These are phyloP conservation scores for Trypanosoma congolense DNA, from an alignment of 208 protist species.

Conservation along the genomic window DNA sequence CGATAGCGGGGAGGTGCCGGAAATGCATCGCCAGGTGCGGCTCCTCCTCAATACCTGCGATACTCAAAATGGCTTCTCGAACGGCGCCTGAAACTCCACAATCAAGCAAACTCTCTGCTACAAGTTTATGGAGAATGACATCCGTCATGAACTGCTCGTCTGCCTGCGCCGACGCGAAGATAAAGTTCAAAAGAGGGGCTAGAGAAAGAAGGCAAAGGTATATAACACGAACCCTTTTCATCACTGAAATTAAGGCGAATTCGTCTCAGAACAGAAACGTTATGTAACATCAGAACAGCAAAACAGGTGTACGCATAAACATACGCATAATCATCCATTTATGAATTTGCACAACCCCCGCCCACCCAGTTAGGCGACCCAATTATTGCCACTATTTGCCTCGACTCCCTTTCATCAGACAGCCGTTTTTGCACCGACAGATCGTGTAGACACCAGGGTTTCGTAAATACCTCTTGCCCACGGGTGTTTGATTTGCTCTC, in stretches of 20 bases:
- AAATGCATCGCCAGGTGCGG: not conserved
- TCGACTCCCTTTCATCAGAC: too few species aligned
- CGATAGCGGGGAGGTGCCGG: constrained; percentile 2
- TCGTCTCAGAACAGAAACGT: too few species aligned
- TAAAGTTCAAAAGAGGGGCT: too few species aligned
- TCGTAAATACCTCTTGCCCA: constrained; percentile 75
- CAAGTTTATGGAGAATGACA: constrained; percentile 5
- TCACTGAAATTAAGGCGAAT: too few species aligned
- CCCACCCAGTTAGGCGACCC: too few species aligned
- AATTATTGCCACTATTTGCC: too few species aligned
- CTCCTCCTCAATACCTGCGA: not conserved
- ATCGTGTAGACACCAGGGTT: constrained; percentile 36
- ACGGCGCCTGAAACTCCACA: constrained; percentile 2
- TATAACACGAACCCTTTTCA: too few species aligned
- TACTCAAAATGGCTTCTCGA: constrained; percentile 11
- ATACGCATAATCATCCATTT: too few species aligned
- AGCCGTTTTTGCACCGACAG: constrained; percentile 11
- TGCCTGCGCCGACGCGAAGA: not conserved
- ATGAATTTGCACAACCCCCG: too few species aligned
- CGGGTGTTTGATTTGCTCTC: constrained; percentile 65
- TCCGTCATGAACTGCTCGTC: constrained; percentile 2
- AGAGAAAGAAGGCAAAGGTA: too few species aligned
- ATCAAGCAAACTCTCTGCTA: constrained; percentile 7
- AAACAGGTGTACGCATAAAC: too few species aligned
- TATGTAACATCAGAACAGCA: too few species aligned